A percentile compares a stretch with the other conserved stretches of the same genome.
phyloP scores from a whole-genome alignment of 2,329 filamentous ascomycete genomes.

The Trichophyton equinum region DNA sequence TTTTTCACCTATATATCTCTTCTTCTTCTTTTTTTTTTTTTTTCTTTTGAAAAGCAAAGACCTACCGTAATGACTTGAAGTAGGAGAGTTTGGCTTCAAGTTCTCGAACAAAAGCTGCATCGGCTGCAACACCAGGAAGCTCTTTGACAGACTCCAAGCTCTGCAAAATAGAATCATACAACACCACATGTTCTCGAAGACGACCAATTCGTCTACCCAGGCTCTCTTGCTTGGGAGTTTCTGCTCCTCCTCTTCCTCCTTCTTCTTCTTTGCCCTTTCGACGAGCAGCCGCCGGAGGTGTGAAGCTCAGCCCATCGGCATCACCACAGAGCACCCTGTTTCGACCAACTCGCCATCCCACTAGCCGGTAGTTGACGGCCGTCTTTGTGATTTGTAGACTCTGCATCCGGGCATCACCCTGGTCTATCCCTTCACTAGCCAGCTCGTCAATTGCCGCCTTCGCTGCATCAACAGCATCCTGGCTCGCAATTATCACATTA shows the following conservation, averaged over 20 bases:
- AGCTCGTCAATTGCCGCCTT: slow-evolving; percentile 89
- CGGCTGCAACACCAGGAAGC: slow-evolving; percentile 77
- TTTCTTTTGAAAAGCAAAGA: too few relatives aligned
- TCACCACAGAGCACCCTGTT: slow-evolving; percentile 80
- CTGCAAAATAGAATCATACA: slow-evolving; percentile 85
- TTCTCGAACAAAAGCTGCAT: slow-evolving; percentile 61
- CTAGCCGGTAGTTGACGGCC: slow-evolving; percentile 83
- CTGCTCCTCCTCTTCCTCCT: slow-evolving; percentile 28
- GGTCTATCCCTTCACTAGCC: slow-evolving; percentile 65
- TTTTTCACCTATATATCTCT: not conserved
- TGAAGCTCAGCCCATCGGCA: slow-evolving; percentile 55
- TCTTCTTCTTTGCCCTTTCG: slow-evolving; percentile 31
- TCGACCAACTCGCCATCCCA: slow-evolving; percentile 87
- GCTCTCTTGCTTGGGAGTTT: slow-evolving; percentile 49
- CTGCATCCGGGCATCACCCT: slow-evolving; percentile 79
- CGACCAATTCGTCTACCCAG: slow-evolving; percentile 64
- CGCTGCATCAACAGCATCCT: slow-evolving; percentile 87
- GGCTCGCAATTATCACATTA: slow-evolving; percentile 74
- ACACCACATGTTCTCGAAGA: slow-evolving; percentile 71
- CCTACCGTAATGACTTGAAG: slow-evolving; percentile 73
- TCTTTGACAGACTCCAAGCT: slow-evolving; percentile 84
- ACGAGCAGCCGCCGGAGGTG: slow-evolving; percentile 38
- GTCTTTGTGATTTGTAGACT: slow-evolving; percentile 83
- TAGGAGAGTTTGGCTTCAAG: slow-evolving; percentile 69
- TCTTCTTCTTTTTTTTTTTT: too few relatives aligned